These are phyloP conservation scores for Mycena filopes DNA, from an alignment of 768 basidiomycete genomes.

Conservation along the genomic window DNA sequence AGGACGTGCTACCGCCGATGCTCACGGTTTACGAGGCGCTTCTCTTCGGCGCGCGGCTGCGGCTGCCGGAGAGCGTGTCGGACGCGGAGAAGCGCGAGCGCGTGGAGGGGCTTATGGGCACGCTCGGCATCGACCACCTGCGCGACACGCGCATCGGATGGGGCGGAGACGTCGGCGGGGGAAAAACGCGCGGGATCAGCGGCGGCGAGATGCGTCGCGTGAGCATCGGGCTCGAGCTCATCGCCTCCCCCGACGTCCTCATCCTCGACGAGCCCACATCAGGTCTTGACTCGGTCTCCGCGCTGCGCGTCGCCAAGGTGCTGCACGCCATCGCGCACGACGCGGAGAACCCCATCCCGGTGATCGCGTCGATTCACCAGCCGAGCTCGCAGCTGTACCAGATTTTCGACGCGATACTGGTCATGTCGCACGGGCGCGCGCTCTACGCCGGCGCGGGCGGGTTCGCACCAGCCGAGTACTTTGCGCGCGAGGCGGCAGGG, in stretches of 20 bases:
- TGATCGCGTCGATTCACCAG: slow-evolving; percentile 90
- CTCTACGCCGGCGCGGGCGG: slow-evolving; percentile 85
- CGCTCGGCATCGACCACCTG: slow-evolving; percentile 79
- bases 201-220: slow-evolving; percentile 94
- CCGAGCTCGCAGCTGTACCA: slow-evolving; percentile 90
- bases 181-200: slow-evolving; percentile 83
- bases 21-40: slow-evolving; percentile 87
- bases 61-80: slow-evolving; percentile 79
- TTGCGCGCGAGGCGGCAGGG: slow-evolving; percentile 56
- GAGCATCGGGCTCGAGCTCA: slow-evolving; percentile 89
- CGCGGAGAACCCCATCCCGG: slow-evolving; percentile 73
- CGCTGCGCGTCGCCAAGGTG: slow-evolving; percentile 80
- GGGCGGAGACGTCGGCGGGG: slow-evolving; percentile 64
- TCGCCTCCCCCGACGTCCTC: slow-evolving; percentile 85
- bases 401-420: slow-evolving; percentile 82
- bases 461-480: slow-evolving; percentile 74
- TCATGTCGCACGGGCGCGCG: slow-evolving; percentile 81
- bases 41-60: slow-evolving; percentile 85
- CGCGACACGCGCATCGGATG: slow-evolving; percentile 77
- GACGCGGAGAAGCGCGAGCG: slow-evolving; percentile 70
- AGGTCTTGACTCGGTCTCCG: slow-evolving; percentile 91
- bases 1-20: slow-evolving; percentile 82
- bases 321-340: slow-evolving; percentile 82
- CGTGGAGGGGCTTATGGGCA: slow-evolving; percentile 77
- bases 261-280: slow-evolving; percentile 90